Percentiles rank a stretch among this genome's conserved stretches.
phyloP scores from a whole-genome alignment of 805 yeast genomes.

The Wickerhamiella parazyma region DNA sequence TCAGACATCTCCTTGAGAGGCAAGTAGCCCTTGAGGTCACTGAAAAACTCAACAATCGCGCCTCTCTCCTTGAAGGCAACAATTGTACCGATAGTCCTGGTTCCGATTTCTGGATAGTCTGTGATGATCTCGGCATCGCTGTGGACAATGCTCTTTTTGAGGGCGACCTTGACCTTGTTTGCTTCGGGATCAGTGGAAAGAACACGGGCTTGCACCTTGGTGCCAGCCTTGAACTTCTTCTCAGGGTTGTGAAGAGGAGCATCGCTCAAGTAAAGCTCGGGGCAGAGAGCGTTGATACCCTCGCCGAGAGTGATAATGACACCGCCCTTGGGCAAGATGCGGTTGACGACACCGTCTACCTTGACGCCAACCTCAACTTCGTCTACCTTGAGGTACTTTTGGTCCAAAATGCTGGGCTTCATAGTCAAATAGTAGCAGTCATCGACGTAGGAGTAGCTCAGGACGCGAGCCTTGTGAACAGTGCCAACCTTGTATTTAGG shows the following conservation, averaged over 20 bases:
- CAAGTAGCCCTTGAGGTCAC: constrained; percentile 59
- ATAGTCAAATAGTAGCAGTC: constrained; percentile 53
- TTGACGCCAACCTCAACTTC: constrained; percentile 70
- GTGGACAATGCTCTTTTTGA: constrained; percentile 73
- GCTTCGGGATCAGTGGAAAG: constrained; percentile 24
- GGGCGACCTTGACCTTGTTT: constrained; percentile 46
- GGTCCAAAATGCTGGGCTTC: constrained; percentile 48
- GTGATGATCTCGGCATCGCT: constrained; percentile 28
- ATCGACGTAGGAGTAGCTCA: constrained; percentile 57
- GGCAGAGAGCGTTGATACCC: constrained; percentile 55
- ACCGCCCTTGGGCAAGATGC: constrained; percentile 50
- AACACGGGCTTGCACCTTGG: constrained; percentile 49
- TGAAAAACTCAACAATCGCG: constrained; percentile 73
- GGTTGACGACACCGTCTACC: constrained; percentile 42
- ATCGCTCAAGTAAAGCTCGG: constrained; percentile 68
- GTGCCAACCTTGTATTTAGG: constrained; percentile 44
- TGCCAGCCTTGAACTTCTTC: constrained; percentile 76
- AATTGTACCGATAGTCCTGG: constrained; percentile 58
- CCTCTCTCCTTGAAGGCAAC: constrained; percentile 61
- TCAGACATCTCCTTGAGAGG: constrained; percentile 87
- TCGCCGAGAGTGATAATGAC: constrained; percentile 52
- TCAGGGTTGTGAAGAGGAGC: constrained; percentile 77
- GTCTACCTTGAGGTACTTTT: constrained; percentile 49
- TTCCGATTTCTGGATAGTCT: constrained; percentile 34
- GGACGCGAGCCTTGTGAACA: constrained; percentile 59